Evolutionary conservation across 1,139 yeast genomes (phyloP).

Genomic region (Scheffersomyces parashehatae): DNA sequence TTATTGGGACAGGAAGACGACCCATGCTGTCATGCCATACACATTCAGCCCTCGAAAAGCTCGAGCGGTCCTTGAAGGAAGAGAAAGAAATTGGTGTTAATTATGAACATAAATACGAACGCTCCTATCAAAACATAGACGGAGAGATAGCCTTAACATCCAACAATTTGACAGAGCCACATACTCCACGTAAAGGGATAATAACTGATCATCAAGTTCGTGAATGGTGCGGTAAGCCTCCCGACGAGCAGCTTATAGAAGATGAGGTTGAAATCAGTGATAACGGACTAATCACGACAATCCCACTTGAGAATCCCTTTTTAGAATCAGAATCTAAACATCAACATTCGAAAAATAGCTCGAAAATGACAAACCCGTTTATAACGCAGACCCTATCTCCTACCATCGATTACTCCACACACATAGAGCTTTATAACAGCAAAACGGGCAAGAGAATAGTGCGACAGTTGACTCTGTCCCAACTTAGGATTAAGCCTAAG

Average conservation of each 20-base stretch:
- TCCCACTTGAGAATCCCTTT: no score
- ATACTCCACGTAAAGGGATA: slow-evolving; percentile 8
- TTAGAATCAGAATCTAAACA: slow-evolving; percentile 15
- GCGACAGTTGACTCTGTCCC: slow-evolving; percentile 19
- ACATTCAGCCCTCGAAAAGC: slow-evolving; percentile 6
- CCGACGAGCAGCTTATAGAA: slow-evolving; percentile 6
- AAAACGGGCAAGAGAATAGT: slow-evolving; percentile 27
- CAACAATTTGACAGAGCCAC: slow-evolving; percentile 1
- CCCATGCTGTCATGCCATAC: slow-evolving; percentile 7
- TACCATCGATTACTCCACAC: slow-evolving; percentile 24
- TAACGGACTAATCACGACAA: no score
- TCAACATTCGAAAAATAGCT: slow-evolving; percentile 1
- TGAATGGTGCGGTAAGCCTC: slow-evolving; percentile 10
- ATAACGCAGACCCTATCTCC: slow-evolving; percentile 1
- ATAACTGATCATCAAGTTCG: slow-evolving; percentile 9
- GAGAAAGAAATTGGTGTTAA: no score
- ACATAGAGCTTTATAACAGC: slow-evolving; percentile 27
- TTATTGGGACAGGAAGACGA: slow-evolving; percentile 10
- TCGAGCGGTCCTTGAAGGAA: not conserved
- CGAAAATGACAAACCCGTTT: slow-evolving; percentile 11
- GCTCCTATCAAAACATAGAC: no score
- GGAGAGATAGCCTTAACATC: not conserved
- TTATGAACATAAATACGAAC: no score
- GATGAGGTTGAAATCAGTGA: slow-evolving; percentile 4
- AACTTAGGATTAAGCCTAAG: slow-evolving; percentile 28